These are phyloP conservation scores for sorghum (Sorghum bicolor) DNA, from an alignment of 176 grass and related monocot species.

Conservation along the genomic window DNA sequence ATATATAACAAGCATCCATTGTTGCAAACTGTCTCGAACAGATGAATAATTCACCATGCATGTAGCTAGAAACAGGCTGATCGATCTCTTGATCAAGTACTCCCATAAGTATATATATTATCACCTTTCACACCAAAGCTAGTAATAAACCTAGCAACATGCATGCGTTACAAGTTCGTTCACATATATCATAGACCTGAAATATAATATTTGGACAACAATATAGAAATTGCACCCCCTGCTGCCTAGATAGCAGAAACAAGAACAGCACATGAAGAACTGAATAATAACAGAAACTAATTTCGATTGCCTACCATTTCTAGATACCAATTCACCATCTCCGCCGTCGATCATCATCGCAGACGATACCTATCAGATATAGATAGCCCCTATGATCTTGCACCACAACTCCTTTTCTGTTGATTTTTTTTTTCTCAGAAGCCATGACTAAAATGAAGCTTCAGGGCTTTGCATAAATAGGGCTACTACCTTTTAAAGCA, in stretches of 20 bases:
- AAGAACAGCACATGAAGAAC: constrained; percentile 21
- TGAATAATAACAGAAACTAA: constrained; percentile 31
- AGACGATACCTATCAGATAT: background rate
- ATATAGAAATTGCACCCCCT: constrained; percentile 28
- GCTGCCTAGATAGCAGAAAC: constrained; percentile 13
- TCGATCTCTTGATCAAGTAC: background rate
- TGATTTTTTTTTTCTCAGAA: constrained; percentile 41
- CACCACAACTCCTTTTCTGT: constrained; percentile 38
- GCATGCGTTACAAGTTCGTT: constrained; percentile 28
- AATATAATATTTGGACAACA: constrained; percentile 31
- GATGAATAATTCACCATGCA: background rate
- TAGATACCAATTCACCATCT: constrained; percentile 20
- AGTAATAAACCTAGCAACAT: constrained; percentile 24
- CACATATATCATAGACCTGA: constrained; percentile 33
- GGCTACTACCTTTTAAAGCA: constrained; percentile 63
- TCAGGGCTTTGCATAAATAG: constrained; percentile 42
- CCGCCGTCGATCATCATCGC: background rate
- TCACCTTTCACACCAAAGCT: constrained; percentile 17
- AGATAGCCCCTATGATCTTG: constrained; percentile 31
- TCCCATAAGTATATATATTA: constrained; percentile 20
- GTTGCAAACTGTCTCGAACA: background rate
- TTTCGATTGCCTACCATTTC: constrained; percentile 30
- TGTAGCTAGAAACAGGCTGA: background rate
- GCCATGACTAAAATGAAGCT: constrained; percentile 81
- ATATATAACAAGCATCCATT: background rate